phyloP scores from a whole-genome alignment of 495 filamentous ascomycete species.

The Hamigera avellanea region DNA sequence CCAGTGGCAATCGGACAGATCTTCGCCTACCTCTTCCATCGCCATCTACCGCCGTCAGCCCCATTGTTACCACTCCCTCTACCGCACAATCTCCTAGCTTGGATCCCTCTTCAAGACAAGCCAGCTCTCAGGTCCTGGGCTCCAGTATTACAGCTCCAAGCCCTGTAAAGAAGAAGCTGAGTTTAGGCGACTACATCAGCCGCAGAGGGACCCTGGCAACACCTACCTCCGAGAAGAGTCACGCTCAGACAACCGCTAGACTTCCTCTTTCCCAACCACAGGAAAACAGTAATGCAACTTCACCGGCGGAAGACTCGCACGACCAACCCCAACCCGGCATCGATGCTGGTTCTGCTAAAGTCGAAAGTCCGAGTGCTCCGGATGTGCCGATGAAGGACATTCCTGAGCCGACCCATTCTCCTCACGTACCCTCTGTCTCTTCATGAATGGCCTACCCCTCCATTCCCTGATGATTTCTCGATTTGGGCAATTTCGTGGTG shows the following conservation, averaged over 20 bases:
- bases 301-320: conserved; percentile 12
- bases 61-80: conserved; percentile 18
- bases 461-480: neutral
- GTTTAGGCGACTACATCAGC: conserved; percentile 55
- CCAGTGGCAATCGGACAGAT: conserved; percentile 15
- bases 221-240: conserved; percentile 29
- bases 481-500: conserved; percentile 4
- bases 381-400: conserved; percentile 26
- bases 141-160: conserved; percentile 37
- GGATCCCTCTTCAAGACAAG: conserved; percentile 16
- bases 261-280: conserved; percentile 4
- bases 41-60: conserved; percentile 17
- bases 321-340: conserved; percentile 4
- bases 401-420: conserved; percentile 13
- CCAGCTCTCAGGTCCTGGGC: conserved; percentile 12
- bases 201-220: conserved; percentile 32
- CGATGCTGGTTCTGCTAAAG: conserved; percentile 5
- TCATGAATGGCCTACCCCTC: conserved; percentile 10
- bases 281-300: neutral
- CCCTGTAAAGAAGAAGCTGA: conserved; percentile 53
- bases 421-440: conserved; percentile 17
- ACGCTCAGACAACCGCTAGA: conserved; percentile 14
- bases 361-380: conserved; percentile 9
- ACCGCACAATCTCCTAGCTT: conserved; percentile 22
- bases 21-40: conserved; percentile 30